Conservation (phyloP, 164 flowering plant species). For the Dillenia suffruticosa region DNA sequence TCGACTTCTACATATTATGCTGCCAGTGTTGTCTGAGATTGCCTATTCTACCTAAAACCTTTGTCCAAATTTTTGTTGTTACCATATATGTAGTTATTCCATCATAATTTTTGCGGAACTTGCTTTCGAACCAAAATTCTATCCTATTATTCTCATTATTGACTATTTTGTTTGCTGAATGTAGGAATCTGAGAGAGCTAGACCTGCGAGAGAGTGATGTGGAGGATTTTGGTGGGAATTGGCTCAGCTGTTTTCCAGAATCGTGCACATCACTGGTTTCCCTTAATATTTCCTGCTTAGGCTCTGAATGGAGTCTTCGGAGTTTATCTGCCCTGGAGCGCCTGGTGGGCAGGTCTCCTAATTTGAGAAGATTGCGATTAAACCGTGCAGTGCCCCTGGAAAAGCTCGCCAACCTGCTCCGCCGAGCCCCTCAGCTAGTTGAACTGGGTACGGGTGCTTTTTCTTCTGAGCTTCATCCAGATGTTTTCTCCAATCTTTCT, state of each 20-base stretch:
- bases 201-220: conserved; percentile 87
- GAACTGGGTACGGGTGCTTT: conserved; percentile 84
- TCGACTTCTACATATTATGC: too few relatives aligned
- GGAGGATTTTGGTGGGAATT: conserved; percentile 76
- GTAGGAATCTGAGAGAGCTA: conserved; percentile 71
- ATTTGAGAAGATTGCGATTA: conserved; percentile 65
- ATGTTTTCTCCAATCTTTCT: conserved; percentile 46
- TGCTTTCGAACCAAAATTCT: background rate
- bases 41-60: too few relatives aligned
- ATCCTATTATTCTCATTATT: conserved; percentile 1
- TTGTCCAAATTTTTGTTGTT: too few relatives aligned
- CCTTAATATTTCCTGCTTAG: conserved; percentile 70
- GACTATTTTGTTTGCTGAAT: conserved; percentile 4
- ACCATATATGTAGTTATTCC: too few relatives aligned
- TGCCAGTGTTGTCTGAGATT: too few relatives aligned
- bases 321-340: conserved; percentile 75
- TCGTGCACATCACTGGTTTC: conserved; percentile 72
- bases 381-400: conserved; percentile 82
- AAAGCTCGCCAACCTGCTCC: conserved; percentile 54
- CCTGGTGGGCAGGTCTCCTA: conserved; percentile 69
- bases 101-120: too few relatives aligned
- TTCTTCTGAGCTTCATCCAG: conserved; percentile 54
- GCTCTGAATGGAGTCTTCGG: conserved; percentile 66
- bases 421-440: conserved; percentile 68
- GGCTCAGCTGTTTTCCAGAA: conserved; percentile 84